Conservation (phyloP, 169 alveolate species). For the Plasmodium malariae region DNA sequence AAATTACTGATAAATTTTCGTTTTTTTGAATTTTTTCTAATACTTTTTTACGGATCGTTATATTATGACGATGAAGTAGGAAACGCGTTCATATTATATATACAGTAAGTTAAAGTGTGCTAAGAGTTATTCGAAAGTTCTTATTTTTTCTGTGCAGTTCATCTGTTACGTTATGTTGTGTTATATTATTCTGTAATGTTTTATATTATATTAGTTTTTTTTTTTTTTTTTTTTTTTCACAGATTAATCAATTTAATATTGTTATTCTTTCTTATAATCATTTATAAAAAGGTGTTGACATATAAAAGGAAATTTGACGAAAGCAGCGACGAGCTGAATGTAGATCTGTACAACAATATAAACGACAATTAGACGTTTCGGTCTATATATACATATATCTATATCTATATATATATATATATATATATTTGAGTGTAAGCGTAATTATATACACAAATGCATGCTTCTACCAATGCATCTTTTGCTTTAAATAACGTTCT, state of each 20-base stretch:
- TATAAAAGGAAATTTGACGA: conserved; percentile 70
- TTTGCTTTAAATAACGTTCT: too few species aligned
- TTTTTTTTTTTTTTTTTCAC: conserved; percentile 11
- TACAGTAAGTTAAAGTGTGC: conserved; percentile 31
- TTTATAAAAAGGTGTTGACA: conserved; percentile 54
- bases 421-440: background rate
- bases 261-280: conserved; percentile 56
- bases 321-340: conserved; percentile 36
- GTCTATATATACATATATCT: too few species aligned
- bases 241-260: conserved; percentile 64
- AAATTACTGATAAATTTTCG: conserved; percentile 69
- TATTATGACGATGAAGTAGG: conserved; percentile 74
- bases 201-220: background rate
- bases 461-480: too few species aligned
- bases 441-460: too few species aligned
- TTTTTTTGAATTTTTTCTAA: conserved; percentile 71
- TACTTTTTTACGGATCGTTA: conserved; percentile 73
- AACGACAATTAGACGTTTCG: conserved; percentile 29
- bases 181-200: background rate
- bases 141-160: background rate
- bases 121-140: background rate
- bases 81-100: conserved; percentile 42
- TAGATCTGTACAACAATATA: conserved; percentile 63
- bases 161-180: background rate
- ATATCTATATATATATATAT: too few species aligned